A percentile compares a stretch with the other conserved stretches of the same genome.
Evolutionary conservation across 768 basidiomycete genomes (phyloP).

Genomic region (Tricholoma flavovirens): DNA sequence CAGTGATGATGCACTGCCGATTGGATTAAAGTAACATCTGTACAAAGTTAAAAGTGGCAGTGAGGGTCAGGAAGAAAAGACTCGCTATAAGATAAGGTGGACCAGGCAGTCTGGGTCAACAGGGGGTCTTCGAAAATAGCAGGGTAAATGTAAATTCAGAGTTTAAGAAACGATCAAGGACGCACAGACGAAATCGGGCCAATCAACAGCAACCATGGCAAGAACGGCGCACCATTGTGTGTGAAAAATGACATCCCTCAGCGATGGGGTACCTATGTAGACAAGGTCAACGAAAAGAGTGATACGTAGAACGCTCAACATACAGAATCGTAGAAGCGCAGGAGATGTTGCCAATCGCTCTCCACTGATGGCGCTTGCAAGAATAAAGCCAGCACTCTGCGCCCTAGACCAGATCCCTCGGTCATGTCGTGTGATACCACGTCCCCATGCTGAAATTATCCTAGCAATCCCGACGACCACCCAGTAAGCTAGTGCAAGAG

Average conservation of each 20-base stretch:
- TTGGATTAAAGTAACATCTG: conserved; percentile 72
- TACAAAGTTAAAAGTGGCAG: conserved; percentile 1
- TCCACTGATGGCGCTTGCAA: conserved; percentile 91
- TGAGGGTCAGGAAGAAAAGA: conserved; percentile 7
- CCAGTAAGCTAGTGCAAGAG: conserved; percentile 77
- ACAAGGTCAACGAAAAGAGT: conserved; percentile 8
- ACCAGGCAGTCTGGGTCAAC: conserved; percentile 84
- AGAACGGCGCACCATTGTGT: conserved; percentile 89
- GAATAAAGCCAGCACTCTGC: conserved; percentile 81
- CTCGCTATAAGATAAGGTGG: conserved; percentile 70
- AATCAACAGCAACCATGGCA: conserved; percentile 91
- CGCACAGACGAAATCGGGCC: conserved; percentile 90
- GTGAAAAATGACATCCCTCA: conserved; percentile 89
- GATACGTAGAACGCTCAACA: conserved; percentile 23
- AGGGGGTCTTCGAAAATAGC: conserved; percentile 65
- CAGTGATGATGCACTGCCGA: conserved; percentile 48
- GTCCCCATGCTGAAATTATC: conserved; percentile 78
- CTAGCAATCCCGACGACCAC: conserved; percentile 74
- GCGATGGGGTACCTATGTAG: conserved; percentile 85
- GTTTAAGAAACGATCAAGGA: conserved; percentile 10
- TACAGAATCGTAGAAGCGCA: conserved; percentile 85
- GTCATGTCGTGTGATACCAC: conserved; percentile 57
- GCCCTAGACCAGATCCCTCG: conserved; percentile 63
- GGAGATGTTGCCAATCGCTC: conserved; percentile 81
- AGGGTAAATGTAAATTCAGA: conserved; percentile 1